Conservation (phyloP, 2,329 filamentous ascomycete species). For the Diplocarpon mali region DNA sequence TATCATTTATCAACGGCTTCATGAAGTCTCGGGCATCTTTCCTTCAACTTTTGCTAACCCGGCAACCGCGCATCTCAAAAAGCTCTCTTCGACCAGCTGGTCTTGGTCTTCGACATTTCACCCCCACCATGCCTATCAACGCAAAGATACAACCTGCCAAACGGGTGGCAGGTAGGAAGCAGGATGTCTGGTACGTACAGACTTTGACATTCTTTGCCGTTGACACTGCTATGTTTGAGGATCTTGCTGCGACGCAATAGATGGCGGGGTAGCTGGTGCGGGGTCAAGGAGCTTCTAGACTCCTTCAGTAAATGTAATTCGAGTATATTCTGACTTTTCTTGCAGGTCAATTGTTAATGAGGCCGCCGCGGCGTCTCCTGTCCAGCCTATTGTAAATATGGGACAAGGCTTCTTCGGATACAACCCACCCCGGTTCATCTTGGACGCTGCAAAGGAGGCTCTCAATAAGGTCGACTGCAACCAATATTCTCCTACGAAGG, state of each 20-base stretch:
- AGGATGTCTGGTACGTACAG: slow-evolving; percentile 44
- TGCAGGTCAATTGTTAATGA: slow-evolving; percentile 55
- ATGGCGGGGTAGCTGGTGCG: slow-evolving; percentile 5
- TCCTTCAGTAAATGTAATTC: background rate
- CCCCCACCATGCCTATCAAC: slow-evolving; percentile 22
- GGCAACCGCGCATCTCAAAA: slow-evolving; percentile 3
- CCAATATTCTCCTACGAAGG: slow-evolving; percentile 95
- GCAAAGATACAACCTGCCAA: slow-evolving; percentile 38
- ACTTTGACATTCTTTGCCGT: background rate
- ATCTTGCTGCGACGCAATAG: background rate
- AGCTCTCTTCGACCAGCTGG: slow-evolving; percentile 1
- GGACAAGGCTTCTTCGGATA: slow-evolving; percentile 76
- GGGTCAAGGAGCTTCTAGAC: background rate
- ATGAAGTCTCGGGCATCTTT: slow-evolving; percentile 11
- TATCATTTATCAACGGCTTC: background rate
- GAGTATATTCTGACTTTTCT: slow-evolving; percentile 42
- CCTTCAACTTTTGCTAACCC: slow-evolving; percentile 2
- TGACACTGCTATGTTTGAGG: background rate
- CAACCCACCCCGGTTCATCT: slow-evolving; percentile 83
- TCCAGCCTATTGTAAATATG: slow-evolving; percentile 54
- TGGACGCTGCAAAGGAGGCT: slow-evolving; percentile 83
- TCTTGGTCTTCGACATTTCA: slow-evolving; percentile 15
- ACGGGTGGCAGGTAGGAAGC: slow-evolving; percentile 40
- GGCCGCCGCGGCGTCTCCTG: slow-evolving; percentile 49
- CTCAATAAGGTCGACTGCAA: slow-evolving; percentile 92